Conservation (phyloP, 768 basidiomycete species). For the Hysterangium stoloniferum region DNA sequence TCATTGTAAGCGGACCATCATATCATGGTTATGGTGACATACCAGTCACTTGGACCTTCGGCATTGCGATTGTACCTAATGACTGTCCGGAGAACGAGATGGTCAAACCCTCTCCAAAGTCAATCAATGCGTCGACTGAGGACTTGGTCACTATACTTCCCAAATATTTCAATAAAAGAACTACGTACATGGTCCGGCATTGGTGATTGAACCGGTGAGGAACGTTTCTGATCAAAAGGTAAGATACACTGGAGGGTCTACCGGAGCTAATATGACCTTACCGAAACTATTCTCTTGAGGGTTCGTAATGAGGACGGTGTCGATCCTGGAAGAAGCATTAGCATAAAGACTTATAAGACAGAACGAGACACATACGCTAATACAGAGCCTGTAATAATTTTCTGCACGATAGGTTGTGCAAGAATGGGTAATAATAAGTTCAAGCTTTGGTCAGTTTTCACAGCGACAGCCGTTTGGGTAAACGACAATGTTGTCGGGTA, state of each 20-base stretch:
- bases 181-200: constrained; percentile 63
- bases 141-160: constrained; percentile 9
- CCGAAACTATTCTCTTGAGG: constrained; percentile 52
- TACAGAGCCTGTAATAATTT: constrained; percentile 49
- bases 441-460: constrained; percentile 52
- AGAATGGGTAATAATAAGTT: constrained; percentile 60
- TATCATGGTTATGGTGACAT: not conserved
- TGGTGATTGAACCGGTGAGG: constrained; percentile 55
- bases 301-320: constrained; percentile 53
- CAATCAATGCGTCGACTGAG: constrained; percentile 57
- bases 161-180: not conserved
- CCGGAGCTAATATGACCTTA: constrained; percentile 21
- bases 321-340: constrained; percentile 32
- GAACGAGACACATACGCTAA: constrained; percentile 37
- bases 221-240: constrained; percentile 30
- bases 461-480: constrained; percentile 47
- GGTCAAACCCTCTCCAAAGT: constrained; percentile 53
- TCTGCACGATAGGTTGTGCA: constrained; percentile 69
- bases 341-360: constrained; percentile 1
- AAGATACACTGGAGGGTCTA: not conserved
- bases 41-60: constrained; percentile 43
- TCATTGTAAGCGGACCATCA: too few species aligned
- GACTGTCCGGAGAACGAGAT: constrained; percentile 52
- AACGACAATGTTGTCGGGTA: constrained; percentile 59
- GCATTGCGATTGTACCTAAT: constrained; percentile 55